phyloP scores from a whole-genome alignment of 345 rosid species.

The Syzygium oleosum region DNA sequence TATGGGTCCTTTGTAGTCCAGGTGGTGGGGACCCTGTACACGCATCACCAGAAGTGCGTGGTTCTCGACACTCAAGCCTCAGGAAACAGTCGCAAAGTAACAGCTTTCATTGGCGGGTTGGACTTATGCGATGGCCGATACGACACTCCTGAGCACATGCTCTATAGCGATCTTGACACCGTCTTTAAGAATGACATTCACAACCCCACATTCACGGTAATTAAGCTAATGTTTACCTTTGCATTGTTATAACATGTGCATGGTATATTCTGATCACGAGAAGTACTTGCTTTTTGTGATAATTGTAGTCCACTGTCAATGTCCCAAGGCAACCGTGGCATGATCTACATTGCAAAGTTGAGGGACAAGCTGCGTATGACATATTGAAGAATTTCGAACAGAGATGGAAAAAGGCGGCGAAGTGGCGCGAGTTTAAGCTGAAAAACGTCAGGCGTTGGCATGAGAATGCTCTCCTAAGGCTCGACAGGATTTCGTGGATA shows the following conservation, averaged over 20 bases:
- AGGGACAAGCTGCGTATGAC: slow-evolving; percentile 74
- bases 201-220: slow-evolving; percentile 57
- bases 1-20: slow-evolving; percentile 34
- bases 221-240: background rate
- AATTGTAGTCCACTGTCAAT: slow-evolving; percentile 21
- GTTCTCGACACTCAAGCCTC: slow-evolving; percentile 49
- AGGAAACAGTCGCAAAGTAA: slow-evolving; percentile 49
- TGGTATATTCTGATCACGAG: background rate
- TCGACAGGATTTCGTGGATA: slow-evolving; percentile 56
- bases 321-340: slow-evolving; percentile 86
- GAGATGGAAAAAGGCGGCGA: slow-evolving; percentile 50
- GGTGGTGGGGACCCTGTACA: slow-evolving; percentile 74
- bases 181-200: slow-evolving; percentile 47
- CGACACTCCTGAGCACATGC: slow-evolving; percentile 70
- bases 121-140: slow-evolving; percentile 76
- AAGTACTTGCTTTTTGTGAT: background rate
- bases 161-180: slow-evolving; percentile 38
- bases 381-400: slow-evolving; percentile 56
- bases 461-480: slow-evolving; percentile 42
- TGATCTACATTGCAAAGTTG: slow-evolving; percentile 65
- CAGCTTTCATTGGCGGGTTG: slow-evolving; percentile 61
- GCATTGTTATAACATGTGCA: background rate
- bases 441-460: slow-evolving; percentile 40
- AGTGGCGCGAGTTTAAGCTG: slow-evolving; percentile 47
- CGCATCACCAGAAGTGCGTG: slow-evolving; percentile 73